A percentile compares a stretch with the other conserved stretches of the same genome.
These are phyloP conservation scores for Carex scoparia DNA, from an alignment of 176 grass and related monocot genomes.

Conservation along the genomic window DNA sequence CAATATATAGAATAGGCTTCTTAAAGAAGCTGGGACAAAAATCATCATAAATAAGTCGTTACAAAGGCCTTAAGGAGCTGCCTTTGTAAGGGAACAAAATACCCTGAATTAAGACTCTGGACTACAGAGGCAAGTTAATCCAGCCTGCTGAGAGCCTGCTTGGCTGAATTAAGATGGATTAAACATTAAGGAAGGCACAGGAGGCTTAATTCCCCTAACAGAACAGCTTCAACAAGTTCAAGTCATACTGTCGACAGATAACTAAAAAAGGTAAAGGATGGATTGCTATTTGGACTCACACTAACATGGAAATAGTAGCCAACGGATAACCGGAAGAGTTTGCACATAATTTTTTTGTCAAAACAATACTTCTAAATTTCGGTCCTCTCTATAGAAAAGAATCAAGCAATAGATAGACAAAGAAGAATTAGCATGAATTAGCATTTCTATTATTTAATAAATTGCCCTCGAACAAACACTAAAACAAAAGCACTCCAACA, in stretches of 20 bases:
- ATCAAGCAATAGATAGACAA: background rate
- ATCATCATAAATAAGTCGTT: background rate
- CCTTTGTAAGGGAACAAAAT: background rate
- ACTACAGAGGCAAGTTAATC: background rate
- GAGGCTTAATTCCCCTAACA: background rate
- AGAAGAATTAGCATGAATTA: background rate
- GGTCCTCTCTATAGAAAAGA: background rate
- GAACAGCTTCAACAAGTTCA: background rate
- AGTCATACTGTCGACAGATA: background rate
- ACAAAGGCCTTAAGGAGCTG: background rate
- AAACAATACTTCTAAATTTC: background rate
- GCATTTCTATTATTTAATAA: background rate
- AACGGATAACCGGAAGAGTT: background rate
- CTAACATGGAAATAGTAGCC: background rate
- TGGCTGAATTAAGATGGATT: background rate
- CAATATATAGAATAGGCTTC: background rate
- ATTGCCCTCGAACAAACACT: background rate
- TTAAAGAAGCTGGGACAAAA: background rate
- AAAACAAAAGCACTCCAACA: constrained; percentile 5
- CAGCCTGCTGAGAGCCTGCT: background rate
- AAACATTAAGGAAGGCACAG: background rate
- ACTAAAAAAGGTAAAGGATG: background rate
- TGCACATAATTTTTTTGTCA: background rate
- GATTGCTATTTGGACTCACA: background rate
- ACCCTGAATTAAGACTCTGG: background rate